phyloP scores from a whole-genome alignment of 2,329 filamentous ascomycete genomes.

The Pyrenophora teres region DNA sequence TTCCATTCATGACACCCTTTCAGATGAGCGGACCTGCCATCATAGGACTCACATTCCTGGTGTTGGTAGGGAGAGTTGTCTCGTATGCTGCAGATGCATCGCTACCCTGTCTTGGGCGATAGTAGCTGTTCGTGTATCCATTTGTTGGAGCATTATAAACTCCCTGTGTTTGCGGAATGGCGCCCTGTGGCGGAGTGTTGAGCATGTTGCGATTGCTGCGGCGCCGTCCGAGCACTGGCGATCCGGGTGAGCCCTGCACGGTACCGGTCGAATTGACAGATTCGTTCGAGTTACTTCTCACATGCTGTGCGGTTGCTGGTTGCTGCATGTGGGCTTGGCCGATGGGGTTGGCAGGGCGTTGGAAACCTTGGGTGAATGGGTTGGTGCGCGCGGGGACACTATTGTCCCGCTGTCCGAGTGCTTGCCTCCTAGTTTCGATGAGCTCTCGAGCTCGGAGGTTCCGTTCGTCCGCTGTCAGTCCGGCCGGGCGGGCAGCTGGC shows the following conservation, averaged over 20 bases:
- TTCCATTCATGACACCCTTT: conserved; percentile 2
- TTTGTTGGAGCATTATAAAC: conserved; percentile 28
- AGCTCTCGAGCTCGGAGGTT: conserved; percentile 43
- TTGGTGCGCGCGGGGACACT: conserved; percentile 41
- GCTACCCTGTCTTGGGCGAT: conserved; percentile 33
- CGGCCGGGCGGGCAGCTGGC: conserved; percentile 28
- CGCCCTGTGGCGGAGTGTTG: conserved; percentile 28
- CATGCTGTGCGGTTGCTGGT: conserved; percentile 26
- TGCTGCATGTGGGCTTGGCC: conserved; percentile 20
- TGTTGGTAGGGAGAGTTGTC: conserved; percentile 31
- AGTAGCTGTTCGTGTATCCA: conserved; percentile 37
- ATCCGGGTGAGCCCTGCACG: conserved; percentile 30
- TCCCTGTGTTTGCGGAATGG: conserved; percentile 30
- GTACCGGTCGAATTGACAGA: conserved; percentile 39
- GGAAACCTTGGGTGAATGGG: conserved; percentile 41
- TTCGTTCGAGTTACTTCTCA: conserved; percentile 43
- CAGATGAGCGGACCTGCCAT: conserved; percentile 42
- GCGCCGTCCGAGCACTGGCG: conserved; percentile 38
- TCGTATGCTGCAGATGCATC: conserved; percentile 30
- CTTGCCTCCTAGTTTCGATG: conserved; percentile 42
- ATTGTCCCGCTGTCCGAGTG: conserved; percentile 33
- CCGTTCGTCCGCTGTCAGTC: conserved; percentile 43
- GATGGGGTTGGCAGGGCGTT: conserved; percentile 33
- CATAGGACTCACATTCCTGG: conserved; percentile 37
- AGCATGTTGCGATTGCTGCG: conserved; percentile 45